Conservation (phyloP, 2,329 filamentous ascomycete species). For the Ophiostoma fasciatum region DNA sequence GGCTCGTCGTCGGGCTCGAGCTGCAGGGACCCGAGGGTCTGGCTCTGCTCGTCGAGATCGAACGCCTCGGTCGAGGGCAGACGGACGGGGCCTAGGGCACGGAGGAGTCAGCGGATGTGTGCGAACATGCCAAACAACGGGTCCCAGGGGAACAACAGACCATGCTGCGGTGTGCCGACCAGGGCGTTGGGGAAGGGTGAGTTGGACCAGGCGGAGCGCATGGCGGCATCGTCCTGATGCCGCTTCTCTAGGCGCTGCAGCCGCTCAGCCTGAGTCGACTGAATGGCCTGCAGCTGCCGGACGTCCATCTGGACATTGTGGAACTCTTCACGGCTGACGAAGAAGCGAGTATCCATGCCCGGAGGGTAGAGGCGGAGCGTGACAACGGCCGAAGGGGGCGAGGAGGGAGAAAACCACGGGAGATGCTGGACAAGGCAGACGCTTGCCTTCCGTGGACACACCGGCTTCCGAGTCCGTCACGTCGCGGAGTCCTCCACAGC, state of each 20-base stretch:
- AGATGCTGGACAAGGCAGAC: too few species aligned
- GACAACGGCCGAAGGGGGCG: background rate
- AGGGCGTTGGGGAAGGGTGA: conserved; percentile 83
- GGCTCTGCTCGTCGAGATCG: conserved; percentile 78
- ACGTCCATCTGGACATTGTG: conserved; percentile 57
- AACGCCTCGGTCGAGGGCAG: conserved; percentile 75
- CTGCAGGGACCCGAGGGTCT: conserved; percentile 65
- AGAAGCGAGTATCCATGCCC: conserved; percentile 51
- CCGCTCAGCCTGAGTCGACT: conserved; percentile 47
- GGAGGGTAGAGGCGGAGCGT: too few species aligned
- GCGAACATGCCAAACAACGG: background rate
- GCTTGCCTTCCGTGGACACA: too few species aligned
- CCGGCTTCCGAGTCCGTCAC: too few species aligned
- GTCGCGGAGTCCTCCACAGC: too few species aligned
- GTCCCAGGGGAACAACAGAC: conserved; percentile 28
- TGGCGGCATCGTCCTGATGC: conserved; percentile 49
- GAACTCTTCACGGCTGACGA: conserved; percentile 46
- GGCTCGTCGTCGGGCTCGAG: conserved; percentile 80
- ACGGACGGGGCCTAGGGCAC: conserved; percentile 54
- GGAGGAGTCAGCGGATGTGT: background rate
- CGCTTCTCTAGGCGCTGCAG: conserved; percentile 48
- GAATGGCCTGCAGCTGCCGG: conserved; percentile 50
- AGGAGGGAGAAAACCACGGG: background rate
- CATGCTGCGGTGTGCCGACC: conserved; percentile 72
- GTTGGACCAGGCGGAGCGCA: conserved; percentile 79